phyloP scores from a whole-genome alignment of 2,329 filamentous ascomycete species.

The Fusarium proliferatum region DNA sequence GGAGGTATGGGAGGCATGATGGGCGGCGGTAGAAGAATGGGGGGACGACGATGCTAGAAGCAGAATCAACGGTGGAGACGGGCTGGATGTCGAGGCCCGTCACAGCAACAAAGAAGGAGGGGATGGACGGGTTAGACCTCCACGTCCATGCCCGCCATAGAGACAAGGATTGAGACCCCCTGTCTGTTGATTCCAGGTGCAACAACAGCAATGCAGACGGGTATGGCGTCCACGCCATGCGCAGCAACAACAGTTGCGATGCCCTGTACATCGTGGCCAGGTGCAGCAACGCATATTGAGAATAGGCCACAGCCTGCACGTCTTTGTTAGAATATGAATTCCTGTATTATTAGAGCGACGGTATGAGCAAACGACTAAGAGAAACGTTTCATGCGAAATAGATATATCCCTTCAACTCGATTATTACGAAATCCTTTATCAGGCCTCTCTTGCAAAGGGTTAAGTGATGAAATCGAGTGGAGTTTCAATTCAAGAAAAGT shows the following conservation, averaged over 20 bases:
- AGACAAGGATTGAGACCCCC: neutral
- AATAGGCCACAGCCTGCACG: neutral
- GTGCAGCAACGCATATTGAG: neutral
- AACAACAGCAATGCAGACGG: neutral
- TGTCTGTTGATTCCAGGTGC: neutral
- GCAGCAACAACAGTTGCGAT: neutral
- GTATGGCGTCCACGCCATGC: too few species aligned
- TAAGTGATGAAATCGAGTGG: neutral
- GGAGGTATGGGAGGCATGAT: neutral
- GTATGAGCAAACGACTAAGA: neutral
- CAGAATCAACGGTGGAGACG: neutral
- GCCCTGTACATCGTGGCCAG: neutral
- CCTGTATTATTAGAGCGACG: neutral
- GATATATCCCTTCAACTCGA: neutral
- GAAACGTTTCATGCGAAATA: neutral
- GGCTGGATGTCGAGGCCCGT: neutral
- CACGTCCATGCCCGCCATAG: neutral
- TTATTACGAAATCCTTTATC: fast-evolving
- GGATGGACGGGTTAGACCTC: neutral
- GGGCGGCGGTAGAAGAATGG: slow-evolving; percentile 12
- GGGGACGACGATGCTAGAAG: slow-evolving; percentile 4
- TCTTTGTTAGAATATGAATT: neutral
- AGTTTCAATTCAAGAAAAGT: neutral
- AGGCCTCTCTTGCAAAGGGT: too few species aligned
- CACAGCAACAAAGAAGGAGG: neutral